These are phyloP conservation scores for Ogataea chonburiensis DNA, from an alignment of 805 yeast genomes.

Conservation along the genomic window DNA sequence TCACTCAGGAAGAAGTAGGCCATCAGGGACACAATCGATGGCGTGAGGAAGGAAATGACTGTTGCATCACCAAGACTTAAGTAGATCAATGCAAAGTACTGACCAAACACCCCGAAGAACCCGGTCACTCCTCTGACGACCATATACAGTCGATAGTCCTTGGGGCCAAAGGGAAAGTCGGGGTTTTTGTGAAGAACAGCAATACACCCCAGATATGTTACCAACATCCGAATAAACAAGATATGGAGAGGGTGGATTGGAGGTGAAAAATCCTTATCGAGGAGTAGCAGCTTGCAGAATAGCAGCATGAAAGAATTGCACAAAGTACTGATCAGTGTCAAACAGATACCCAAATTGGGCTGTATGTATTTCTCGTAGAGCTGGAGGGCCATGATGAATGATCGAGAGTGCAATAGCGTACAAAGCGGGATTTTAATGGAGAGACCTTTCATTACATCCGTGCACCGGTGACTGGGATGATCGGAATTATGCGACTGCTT, in stretches of 20 bases:
- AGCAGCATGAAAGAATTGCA: conserved; percentile 77
- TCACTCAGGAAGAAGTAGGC: conserved; percentile 72
- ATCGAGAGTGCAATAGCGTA: neutral
- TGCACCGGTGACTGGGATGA: no score
- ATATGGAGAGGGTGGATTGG: conserved; percentile 80
- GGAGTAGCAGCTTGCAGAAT: conserved; percentile 70
- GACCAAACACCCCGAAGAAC: conserved; percentile 75
- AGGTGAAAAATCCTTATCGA: conserved; percentile 54
- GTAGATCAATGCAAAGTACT: conserved; percentile 72
- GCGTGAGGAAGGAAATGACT: conserved; percentile 74
- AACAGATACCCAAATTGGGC: conserved; percentile 54
- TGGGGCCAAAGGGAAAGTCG: conserved; percentile 71
- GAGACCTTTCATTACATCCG: conserved; percentile 1
- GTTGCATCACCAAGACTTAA: conserved; percentile 79
- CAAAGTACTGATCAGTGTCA: conserved; percentile 61
- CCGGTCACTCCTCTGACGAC: conserved; percentile 69
- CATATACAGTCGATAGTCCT: conserved; percentile 50
- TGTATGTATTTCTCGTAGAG: conserved; percentile 16
- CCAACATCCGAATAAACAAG: conserved; percentile 69
- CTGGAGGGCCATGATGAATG: neutral
- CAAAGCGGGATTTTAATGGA: conserved; percentile 4
- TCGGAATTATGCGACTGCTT: no score
- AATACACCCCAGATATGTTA: conserved; percentile 63
- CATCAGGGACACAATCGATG: conserved; percentile 70
- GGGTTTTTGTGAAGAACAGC: conserved; percentile 41